A percentile compares a stretch with the other conserved stretches of the same genome.
phyloP scores from a whole-genome alignment of 768 basidiomycete species.

The Baorangia bicolor region DNA sequence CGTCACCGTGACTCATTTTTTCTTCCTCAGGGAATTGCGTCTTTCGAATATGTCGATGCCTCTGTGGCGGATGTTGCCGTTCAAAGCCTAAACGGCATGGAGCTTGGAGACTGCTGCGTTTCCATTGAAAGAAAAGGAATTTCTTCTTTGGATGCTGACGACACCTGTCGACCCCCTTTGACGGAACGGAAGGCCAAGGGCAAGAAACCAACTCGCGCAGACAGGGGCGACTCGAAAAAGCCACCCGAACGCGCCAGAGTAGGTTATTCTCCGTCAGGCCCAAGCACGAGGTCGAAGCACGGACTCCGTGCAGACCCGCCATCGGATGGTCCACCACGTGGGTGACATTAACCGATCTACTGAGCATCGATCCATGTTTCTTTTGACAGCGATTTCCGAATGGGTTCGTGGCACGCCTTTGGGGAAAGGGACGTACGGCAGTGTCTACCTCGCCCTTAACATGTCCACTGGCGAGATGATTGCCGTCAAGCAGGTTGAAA shows the following conservation, averaged over 20 bases:
- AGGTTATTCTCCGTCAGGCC: background rate
- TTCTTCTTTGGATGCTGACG: background rate
- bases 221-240: background rate
- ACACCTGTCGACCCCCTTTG: background rate
- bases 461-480: constrained; percentile 95
- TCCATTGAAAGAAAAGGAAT: too few species aligned
- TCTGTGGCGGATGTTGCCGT: too few species aligned
- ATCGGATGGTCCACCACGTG: constrained; percentile 52
- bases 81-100: too few species aligned
- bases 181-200: background rate
- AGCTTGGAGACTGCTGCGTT: too few species aligned
- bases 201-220: background rate
- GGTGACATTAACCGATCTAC: constrained; percentile 30
- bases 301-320: background rate
- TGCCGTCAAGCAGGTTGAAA: constrained; percentile 96
- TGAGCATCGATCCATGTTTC: constrained; percentile 6
- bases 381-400: constrained; percentile 71
- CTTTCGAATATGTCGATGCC: too few species aligned
- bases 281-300: background rate
- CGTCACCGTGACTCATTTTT: too few species aligned
- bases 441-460: constrained; percentile 93
- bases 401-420: constrained; percentile 96
- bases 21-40: too few species aligned
- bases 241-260: background rate
- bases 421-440: constrained; percentile 91